A percentile compares a stretch with the other conserved stretches of the same genome.
These are phyloP conservation scores for Synchytrium microbalum DNA, from an alignment of 371 early-diverging fungal species.

Conservation along the genomic window DNA sequence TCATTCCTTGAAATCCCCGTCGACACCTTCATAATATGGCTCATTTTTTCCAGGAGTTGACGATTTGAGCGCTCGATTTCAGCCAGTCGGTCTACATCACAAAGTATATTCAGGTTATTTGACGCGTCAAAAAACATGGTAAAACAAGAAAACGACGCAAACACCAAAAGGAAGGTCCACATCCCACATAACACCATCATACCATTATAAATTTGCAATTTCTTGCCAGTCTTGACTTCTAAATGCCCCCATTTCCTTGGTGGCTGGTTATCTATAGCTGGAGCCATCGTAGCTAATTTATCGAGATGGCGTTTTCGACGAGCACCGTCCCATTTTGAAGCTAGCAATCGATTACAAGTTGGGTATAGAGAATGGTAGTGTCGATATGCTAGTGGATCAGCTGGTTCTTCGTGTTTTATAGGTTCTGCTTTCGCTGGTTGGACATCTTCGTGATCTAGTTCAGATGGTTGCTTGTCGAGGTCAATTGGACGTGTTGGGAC, in stretches of 20 bases:
- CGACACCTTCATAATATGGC: constrained; percentile 16
- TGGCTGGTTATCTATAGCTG: constrained; percentile 30
- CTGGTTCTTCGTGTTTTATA: background rate
- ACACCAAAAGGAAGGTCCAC: background rate
- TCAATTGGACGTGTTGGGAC: background rate
- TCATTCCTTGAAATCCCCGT: background rate
- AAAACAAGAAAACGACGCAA: background rate
- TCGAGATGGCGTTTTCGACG: constrained; percentile 21
- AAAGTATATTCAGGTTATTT: background rate
- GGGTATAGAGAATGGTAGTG: constrained; percentile 33
- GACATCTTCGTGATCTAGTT: background rate
- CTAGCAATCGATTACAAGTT: constrained; percentile 29
- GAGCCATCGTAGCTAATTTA: constrained; percentile 22
- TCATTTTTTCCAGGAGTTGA: constrained; percentile 30
- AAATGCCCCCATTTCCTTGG: constrained; percentile 33
- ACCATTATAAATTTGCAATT: constrained; percentile 30
- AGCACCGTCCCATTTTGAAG: constrained; percentile 29
- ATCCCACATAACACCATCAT: no score
- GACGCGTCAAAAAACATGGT: no score
- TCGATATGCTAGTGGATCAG: constrained; percentile 26
- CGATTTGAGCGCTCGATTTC: constrained; percentile 32
- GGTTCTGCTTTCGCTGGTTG: constrained; percentile 4
- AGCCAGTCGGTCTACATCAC: constrained; percentile 24
- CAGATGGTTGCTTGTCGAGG: background rate
- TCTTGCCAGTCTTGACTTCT: constrained; percentile 29